Percentiles rank a stretch among this genome's conserved stretches.
phyloP scores from a whole-genome alignment of 2,329 filamentous ascomycete genomes.

The Penicillium sclerotiorum region DNA sequence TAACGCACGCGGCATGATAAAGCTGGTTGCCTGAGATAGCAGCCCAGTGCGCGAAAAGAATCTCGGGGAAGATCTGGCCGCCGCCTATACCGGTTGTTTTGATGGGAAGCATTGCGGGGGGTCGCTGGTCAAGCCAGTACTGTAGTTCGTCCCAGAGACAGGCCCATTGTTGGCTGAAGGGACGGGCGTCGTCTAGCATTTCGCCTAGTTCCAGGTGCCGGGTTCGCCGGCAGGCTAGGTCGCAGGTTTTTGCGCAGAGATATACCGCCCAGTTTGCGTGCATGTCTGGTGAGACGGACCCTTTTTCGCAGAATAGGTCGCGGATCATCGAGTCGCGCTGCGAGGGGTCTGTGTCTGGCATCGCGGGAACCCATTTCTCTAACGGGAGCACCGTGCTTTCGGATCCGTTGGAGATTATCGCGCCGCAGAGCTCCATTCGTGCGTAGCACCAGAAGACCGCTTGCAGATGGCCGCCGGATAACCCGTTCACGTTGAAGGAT shows the following conservation, averaged over 20 bases:
- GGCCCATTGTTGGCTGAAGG: constrained; percentile 49
- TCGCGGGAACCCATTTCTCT: constrained; percentile 49
- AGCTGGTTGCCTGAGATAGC: constrained; percentile 60
- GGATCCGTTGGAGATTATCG: constrained; percentile 54
- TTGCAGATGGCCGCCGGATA: constrained; percentile 54
- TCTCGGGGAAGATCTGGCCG: constrained; percentile 51
- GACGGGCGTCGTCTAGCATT: constrained; percentile 43
- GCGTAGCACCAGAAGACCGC: constrained; percentile 61
- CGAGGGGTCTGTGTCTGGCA: constrained; percentile 37
- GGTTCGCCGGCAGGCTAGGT: constrained; percentile 53
- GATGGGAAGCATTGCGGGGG: constrained; percentile 50
- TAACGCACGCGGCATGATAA: constrained; percentile 57
- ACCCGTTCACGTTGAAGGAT: constrained; percentile 53
- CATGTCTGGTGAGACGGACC: constrained; percentile 48
- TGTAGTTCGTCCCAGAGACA: constrained; percentile 54
- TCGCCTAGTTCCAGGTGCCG: constrained; percentile 51
- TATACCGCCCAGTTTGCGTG: constrained; percentile 63
- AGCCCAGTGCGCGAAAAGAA: constrained; percentile 56
- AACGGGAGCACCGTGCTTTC: constrained; percentile 54
- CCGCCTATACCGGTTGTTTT: constrained; percentile 42
- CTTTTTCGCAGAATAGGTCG: constrained; percentile 24
- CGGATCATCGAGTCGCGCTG: constrained; percentile 24
- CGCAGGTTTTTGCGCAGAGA: constrained; percentile 54
- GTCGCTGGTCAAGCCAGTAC: constrained; percentile 51
- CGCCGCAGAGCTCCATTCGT: constrained; percentile 58